phyloP scores from a whole-genome alignment of 176 grass and related monocot species.

The Avena eriantha region DNA sequence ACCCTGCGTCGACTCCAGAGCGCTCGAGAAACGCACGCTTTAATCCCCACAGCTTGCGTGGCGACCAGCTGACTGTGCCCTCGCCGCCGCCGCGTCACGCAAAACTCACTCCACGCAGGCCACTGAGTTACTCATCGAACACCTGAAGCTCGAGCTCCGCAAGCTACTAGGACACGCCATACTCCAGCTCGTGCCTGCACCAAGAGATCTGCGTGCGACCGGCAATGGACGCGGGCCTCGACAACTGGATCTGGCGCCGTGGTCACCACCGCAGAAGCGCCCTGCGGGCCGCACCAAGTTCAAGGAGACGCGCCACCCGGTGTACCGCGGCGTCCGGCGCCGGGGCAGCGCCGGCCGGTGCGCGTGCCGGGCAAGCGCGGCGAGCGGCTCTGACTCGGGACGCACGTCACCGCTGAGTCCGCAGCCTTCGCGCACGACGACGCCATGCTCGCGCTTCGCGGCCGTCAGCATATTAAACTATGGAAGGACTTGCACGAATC shows the following conservation, averaged over 20 bases:
- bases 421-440: constrained; percentile 79
- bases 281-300: constrained; percentile 79
- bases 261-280: constrained; percentile 36
- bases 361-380: constrained; percentile 65
- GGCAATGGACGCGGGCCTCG: constrained; percentile 11
- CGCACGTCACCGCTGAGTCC: constrained; percentile 57
- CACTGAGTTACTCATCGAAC: not conserved
- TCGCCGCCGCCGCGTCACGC: not conserved
- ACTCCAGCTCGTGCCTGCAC: not conserved
- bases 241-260: constrained; percentile 4
- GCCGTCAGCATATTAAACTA: not conserved
- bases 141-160: not conserved
- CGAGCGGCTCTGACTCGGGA: constrained; percentile 76
- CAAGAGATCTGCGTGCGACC: not conserved
- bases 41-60: not conserved
- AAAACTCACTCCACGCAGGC: constrained; percentile 4
- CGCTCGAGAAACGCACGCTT: not conserved
- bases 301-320: constrained; percentile 78
- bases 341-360: constrained; percentile 43
- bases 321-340: constrained; percentile 75
- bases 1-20: not conserved
- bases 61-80: not conserved
- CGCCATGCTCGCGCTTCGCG: constrained; percentile 46
- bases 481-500: not conserved
- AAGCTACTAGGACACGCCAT: not conserved